Percentiles rank a stretch among this genome's conserved stretches.
Evolutionary conservation across 1,284 basidiomycete species (phyloP).

Genomic region (Tilletia walkeri): DNA sequence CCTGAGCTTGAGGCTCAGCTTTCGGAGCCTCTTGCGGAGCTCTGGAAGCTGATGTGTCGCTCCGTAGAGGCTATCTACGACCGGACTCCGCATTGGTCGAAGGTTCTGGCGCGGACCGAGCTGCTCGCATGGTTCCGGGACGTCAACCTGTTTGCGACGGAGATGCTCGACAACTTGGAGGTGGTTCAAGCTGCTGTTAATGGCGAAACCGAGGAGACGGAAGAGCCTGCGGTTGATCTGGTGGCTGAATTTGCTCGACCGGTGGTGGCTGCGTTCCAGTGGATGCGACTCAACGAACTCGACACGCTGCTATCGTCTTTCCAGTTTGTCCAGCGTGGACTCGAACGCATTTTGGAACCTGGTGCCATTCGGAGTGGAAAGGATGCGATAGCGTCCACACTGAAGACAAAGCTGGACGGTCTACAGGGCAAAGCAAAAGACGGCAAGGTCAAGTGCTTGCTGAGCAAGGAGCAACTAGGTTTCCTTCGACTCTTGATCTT

Average conservation of each 20-base stretch:
- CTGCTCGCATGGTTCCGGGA: constrained; percentile 53
- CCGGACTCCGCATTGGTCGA: constrained; percentile 48
- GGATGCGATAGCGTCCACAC: not conserved
- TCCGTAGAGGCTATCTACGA: constrained; percentile 46
- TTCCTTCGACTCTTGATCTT: not conserved
- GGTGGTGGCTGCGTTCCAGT: constrained; percentile 33
- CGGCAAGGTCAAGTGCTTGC: not conserved
- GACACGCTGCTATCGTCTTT: constrained; percentile 49
- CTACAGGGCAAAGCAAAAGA: constrained; percentile 4
- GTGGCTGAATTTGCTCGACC: constrained; percentile 31
- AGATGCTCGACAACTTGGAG: constrained; percentile 45
- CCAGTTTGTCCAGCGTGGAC: constrained; percentile 42
- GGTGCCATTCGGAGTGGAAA: not conserved
- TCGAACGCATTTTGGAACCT: constrained; percentile 26
- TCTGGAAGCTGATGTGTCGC: constrained; percentile 49
- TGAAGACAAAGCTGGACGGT: not conserved
- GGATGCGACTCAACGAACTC: constrained; percentile 54
- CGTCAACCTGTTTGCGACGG: constrained; percentile 48
- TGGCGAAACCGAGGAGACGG: constrained; percentile 21
- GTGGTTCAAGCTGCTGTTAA: constrained; percentile 33
- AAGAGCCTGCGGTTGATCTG: constrained; percentile 31
- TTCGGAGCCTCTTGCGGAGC: not conserved
- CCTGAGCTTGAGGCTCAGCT: not conserved
- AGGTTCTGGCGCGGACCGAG: constrained; percentile 34
- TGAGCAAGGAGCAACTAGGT: not conserved